These are phyloP conservation scores for Desmodesmus armatus DNA, from an alignment of 139 green algal genomes.

Conservation along the genomic window DNA sequence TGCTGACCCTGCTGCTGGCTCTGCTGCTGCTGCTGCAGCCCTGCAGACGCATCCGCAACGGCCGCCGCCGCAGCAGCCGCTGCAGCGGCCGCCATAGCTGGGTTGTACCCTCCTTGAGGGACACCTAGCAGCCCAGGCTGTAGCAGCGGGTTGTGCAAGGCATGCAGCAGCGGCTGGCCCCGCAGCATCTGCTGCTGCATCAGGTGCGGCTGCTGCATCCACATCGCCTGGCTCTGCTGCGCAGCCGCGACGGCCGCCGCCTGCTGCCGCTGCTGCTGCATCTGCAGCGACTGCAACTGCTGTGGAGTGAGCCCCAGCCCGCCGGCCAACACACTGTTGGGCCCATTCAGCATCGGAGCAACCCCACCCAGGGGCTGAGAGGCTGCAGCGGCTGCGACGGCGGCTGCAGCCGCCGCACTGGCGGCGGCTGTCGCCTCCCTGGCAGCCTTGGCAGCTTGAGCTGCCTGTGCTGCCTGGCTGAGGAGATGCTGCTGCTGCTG, in stretches of 20 bases:
- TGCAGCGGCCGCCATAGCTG: conserved; percentile 23
- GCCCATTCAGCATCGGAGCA: conserved; percentile 15
- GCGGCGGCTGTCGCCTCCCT: conserved; percentile 26
- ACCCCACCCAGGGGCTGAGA: neutral
- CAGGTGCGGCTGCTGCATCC: conserved; percentile 30
- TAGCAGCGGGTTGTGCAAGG: neutral
- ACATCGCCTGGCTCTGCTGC: conserved; percentile 28
- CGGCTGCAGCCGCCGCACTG: conserved; percentile 5
- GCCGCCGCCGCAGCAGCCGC: conserved; percentile 7
- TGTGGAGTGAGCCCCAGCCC: neutral
- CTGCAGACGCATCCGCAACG: neutral
- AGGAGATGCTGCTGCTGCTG: neutral
- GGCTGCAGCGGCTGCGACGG: neutral
- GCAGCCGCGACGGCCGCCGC: neutral
- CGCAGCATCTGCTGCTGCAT: conserved; percentile 16
- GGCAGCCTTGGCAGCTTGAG: conserved; percentile 12
- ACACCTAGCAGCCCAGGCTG: neutral
- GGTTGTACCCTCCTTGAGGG: neutral
- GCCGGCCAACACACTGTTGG: neutral
- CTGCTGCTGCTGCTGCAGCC: conserved; percentile 1
- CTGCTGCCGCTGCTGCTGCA: conserved; percentile 18
- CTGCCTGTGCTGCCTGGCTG: neutral
- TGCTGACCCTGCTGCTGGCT: conserved; percentile 26
- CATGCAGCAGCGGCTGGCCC: neutral
- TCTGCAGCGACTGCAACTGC: conserved; percentile 36